Base-by-base conservation (phyloP, 106 monocot genomes). In the Acanthochlamys bracteata region DNA sequence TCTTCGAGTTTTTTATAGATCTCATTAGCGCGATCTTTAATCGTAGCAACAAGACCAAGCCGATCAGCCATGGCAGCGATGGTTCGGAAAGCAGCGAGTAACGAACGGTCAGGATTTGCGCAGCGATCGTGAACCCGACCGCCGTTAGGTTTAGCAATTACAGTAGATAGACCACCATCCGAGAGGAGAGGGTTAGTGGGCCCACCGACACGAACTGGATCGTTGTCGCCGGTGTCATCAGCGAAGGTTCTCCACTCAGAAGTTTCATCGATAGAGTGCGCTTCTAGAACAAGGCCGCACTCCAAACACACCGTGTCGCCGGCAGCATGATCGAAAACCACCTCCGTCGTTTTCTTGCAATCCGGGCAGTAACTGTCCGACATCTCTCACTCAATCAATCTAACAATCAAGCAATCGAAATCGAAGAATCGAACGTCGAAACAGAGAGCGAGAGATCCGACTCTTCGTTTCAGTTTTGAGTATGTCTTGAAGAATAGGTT, bases 201-300 rank as follows among this genome's bases (percentile, higher is more conserved):
- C 6, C 67, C 67, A 22, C 67, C 67, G 4, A 67, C 67, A 41
- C 67, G 67, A 55, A 67, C 69, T 7, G 67, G 78, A 62, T 78
- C 78, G 33, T 78, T 81, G 68, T 80, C 81, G 23, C 57, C 82
- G 42, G 82, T 72, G 22, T 86, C 86, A 63, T 81, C 69, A 39
- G 78, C 75, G 69, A 86, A 86, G 49, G 75, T 82, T 53, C 86
- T 42, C 86, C 86, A 86, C 73, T 86, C 86, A 41, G 86, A 86
- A 15, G 75, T 78, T 59, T 82, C 86, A 56, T 86, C 86, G 56
- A 86, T 82, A 55, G 69, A 86, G 69, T 74, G 86, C 0, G 75
- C 68, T 46, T 86, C 86, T 23, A 86, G 73, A 24, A 86, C 82
- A 12, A 86, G 78, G 14, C 78, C 86, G 66, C 86, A 86, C 71